These are phyloP conservation scores for Sporothrix luriei DNA, from an alignment of 2,329 filamentous ascomycete genomes.

Conservation along the genomic window DNA sequence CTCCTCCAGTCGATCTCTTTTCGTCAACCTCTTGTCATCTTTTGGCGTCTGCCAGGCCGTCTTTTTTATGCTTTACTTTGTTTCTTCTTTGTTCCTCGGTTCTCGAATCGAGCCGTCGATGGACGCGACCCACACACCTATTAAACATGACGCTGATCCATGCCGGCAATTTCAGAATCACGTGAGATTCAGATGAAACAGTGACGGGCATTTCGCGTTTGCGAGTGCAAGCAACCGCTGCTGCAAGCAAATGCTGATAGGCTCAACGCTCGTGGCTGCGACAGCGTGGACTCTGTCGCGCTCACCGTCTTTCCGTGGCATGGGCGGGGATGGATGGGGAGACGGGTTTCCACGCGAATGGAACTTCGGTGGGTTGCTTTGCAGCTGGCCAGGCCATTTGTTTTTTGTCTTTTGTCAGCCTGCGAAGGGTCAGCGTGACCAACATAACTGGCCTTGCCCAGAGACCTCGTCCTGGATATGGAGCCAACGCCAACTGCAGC, in stretches of 20 bases:
- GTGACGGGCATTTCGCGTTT: too few species aligned
- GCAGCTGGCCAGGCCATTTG: neutral
- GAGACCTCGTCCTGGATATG: too few species aligned
- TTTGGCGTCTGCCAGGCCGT: constrained; percentile 8
- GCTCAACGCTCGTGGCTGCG: neutral
- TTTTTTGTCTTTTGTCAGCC: neutral
- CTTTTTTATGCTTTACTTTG: constrained; percentile 3
- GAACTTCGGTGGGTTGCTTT: neutral
- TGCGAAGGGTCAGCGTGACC: neutral
- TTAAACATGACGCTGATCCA: constrained; percentile 3
- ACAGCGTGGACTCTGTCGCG: neutral
- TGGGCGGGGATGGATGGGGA: neutral
- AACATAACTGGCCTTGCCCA: neutral
- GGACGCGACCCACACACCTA: constrained; percentile 13
- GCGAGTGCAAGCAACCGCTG: neutral
- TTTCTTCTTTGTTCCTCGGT: constrained; percentile 2
- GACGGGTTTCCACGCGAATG: constrained; percentile 10
- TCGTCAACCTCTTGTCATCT: constrained; percentile 10
- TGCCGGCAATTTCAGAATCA: constrained; percentile 20
- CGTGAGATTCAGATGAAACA: neutral
- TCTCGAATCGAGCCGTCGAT: neutral
- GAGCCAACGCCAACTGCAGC: neutral
- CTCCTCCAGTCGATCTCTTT: neutral
- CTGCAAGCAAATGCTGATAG: neutral
- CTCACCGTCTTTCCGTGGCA: constrained; percentile 14